Evolutionary conservation across 1,284 basidiomycete genomes (phyloP).

Genomic region (Vanrija humicola): DNA sequence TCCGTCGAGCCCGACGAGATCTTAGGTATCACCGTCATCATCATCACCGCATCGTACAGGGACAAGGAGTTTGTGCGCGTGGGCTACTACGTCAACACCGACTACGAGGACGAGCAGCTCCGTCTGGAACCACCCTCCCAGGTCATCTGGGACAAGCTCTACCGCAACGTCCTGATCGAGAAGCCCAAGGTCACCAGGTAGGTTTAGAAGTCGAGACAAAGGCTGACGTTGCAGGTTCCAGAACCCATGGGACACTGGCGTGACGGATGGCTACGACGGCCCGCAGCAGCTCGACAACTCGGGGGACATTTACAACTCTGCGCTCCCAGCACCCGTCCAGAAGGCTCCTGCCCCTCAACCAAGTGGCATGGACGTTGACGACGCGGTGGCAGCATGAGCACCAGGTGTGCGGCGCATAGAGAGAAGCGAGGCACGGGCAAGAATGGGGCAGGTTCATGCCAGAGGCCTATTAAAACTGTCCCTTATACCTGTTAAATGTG

Average conservation of each 20-base stretch:
- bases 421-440: no score
- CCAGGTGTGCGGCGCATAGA: no score
- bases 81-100: conserved; percentile 98
- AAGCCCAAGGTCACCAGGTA: conserved; percentile 90
- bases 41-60: conserved; percentile 85
- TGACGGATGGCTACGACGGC: conserved; percentile 1
- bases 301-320: conserved; percentile 23
- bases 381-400: conserved; percentile 7
- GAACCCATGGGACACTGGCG: conserved; percentile 41
- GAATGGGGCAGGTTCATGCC: no score
- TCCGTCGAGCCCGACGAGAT: conserved; percentile 57
- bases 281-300: conserved; percentile 4
- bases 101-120: conserved; percentile 92
- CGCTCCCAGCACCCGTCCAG: conserved; percentile 39
- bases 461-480: no score
- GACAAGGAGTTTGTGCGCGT: conserved; percentile 98
- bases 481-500: no score
- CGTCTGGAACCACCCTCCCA: conserved; percentile 64
- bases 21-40: conserved; percentile 79
- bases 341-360: conserved; percentile 23
- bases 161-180: conserved; percentile 77
- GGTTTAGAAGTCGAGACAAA: conserved; percentile 5
- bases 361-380: conserved; percentile 37
- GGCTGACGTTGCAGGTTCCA: conserved; percentile 31
- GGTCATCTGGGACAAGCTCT: conserved; percentile 72